Conservation (phyloP, 768 basidiomycete genomes). For the Pholiota conissans region DNA sequence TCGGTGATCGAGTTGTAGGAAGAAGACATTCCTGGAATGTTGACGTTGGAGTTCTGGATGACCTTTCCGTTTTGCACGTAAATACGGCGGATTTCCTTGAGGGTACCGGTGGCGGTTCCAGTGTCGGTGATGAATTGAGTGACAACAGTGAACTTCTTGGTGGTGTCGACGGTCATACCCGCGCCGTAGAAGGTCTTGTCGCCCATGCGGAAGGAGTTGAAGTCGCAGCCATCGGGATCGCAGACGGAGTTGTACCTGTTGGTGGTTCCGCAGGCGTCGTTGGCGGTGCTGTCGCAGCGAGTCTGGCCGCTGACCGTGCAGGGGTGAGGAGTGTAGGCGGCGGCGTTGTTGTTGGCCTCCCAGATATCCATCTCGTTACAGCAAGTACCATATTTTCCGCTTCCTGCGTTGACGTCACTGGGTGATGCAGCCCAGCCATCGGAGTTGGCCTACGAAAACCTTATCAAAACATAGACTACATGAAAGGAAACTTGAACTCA, state of each 20-base stretch:
- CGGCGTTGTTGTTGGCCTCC: conserved; percentile 53
- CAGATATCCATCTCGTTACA: conserved; percentile 63
- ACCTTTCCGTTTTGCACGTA: conserved; percentile 55
- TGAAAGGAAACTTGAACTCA: conserved; percentile 21
- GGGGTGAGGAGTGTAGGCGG: conserved; percentile 53
- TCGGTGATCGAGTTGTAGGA: conserved; percentile 48
- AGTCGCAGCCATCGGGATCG: conserved; percentile 60
- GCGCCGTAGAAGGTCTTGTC: conserved; percentile 44
- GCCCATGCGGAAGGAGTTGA: conserved; percentile 63
- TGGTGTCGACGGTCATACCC: conserved; percentile 51
- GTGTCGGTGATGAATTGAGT: conserved; percentile 55
- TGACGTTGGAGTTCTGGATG: conserved; percentile 49
- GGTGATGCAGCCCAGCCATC: conserved; percentile 37
- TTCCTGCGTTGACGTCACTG: conserved; percentile 45
- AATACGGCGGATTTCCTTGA: conserved; percentile 53
- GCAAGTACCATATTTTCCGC: conserved; percentile 47
- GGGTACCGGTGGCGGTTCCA: conserved; percentile 44
- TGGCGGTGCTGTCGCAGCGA: conserved; percentile 36
- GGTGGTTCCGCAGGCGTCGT: conserved; percentile 33
- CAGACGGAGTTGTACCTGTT: conserved; percentile 45
- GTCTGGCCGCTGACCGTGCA: conserved; percentile 41
- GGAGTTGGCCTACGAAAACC: conserved; percentile 42
- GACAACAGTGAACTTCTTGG: conserved; percentile 51
- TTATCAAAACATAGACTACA: neutral
- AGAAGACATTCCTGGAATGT: conserved; percentile 40